A percentile compares a stretch with the other conserved stretches of the same genome.
Evolutionary conservation across 2,329 filamentous ascomycete species (phyloP).

Genomic region (Fusarium citri): DNA sequence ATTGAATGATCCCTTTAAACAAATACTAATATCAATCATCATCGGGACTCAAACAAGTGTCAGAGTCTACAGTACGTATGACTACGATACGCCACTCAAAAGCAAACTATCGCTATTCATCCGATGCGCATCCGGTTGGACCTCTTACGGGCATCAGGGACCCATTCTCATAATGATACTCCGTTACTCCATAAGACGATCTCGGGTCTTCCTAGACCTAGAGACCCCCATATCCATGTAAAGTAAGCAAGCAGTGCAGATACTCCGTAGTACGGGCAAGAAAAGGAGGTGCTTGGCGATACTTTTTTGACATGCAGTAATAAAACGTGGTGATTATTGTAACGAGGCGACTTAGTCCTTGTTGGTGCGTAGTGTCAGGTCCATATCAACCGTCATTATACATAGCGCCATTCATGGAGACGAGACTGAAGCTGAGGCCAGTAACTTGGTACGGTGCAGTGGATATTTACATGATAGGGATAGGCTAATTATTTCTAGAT

Average conservation of each 20-base stretch:
- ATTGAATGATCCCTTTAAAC: constrained; percentile 16
- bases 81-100: constrained; percentile 6
- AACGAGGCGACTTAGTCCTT: constrained; percentile 25
- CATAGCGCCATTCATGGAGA: constrained; percentile 12
- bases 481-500: constrained; percentile 10
- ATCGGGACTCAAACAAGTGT: constrained; percentile 18
- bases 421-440: constrained; percentile 8
- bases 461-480: background rate
- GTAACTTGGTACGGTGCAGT: background rate
- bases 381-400: constrained; percentile 28
- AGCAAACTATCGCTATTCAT: constrained; percentile 10
- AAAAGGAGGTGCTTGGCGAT: constrained; percentile 46
- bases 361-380: constrained; percentile 24
- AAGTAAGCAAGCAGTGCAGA: background rate
- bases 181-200: constrained; percentile 32
- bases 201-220: constrained; percentile 38
- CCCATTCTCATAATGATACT: constrained; percentile 17
- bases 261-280: constrained; percentile 26
- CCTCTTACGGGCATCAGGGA: constrained; percentile 21
- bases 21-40: constrained; percentile 27
- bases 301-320: constrained; percentile 8
- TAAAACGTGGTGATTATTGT: constrained; percentile 32
- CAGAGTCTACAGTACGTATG: background rate
- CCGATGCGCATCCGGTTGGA: constrained; percentile 22
- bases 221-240: constrained; percentile 15